phyloP scores from a whole-genome alignment of 1,284 basidiomycete species.

The Albatrellus sp. region DNA sequence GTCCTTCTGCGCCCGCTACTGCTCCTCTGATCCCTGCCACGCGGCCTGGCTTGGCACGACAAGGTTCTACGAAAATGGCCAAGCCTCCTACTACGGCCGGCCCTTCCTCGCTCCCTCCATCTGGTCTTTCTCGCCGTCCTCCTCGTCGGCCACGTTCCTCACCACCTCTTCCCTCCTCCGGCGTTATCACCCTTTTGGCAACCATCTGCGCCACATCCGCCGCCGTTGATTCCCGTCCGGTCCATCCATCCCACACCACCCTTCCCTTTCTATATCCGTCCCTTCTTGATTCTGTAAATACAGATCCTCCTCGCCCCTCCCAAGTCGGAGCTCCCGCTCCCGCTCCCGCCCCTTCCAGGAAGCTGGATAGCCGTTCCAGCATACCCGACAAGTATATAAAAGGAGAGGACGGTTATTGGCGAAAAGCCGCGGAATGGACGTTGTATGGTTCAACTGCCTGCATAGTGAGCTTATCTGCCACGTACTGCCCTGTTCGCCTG shows the following conservation, averaged over 20 bases:
- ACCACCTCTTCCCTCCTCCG: conserved; percentile 22
- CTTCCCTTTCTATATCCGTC: conserved; percentile 57
- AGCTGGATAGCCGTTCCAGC: conserved; percentile 6
- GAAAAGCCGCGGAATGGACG: conserved; percentile 40
- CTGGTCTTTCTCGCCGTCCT: too few species aligned
- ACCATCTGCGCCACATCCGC: conserved; percentile 35
- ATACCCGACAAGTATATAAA: conserved; percentile 41
- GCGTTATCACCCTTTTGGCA: conserved; percentile 41
- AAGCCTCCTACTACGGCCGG: conserved; percentile 12
- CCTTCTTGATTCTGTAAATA: conserved; percentile 1
- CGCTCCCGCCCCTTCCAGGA: conserved; percentile 6
- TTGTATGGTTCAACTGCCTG: conserved; percentile 52
- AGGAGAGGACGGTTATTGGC: conserved; percentile 49
- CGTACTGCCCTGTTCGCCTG: conserved; percentile 6
- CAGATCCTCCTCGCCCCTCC: neutral
- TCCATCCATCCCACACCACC: conserved; percentile 17
- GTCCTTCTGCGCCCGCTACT: conserved; percentile 7
- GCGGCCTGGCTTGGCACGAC: neutral
- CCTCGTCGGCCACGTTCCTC: conserved; percentile 8
- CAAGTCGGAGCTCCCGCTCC: conserved; percentile 2
- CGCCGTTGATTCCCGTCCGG: conserved; percentile 32
- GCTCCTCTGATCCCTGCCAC: conserved; percentile 9
- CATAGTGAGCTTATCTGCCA: conserved; percentile 16
- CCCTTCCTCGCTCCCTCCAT: too few species aligned
- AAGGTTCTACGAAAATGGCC: conserved; percentile 15